Conservation (phyloP, 805 yeast species). For the Scheffersomyces stipitis region DNA sequence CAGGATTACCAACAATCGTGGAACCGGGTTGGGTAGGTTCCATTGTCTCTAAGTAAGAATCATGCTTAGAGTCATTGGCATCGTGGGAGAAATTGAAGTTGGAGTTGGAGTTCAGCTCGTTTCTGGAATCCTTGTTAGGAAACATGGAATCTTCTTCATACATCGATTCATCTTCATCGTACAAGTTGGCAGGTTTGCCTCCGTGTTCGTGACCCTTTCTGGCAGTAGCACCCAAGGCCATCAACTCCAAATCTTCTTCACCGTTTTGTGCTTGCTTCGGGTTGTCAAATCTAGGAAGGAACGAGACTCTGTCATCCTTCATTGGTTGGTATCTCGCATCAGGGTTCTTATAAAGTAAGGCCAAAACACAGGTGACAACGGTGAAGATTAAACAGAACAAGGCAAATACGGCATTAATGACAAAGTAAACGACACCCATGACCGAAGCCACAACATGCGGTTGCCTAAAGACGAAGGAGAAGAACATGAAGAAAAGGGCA, state of each 20-base stretch:
- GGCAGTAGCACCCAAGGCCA: constrained; percentile 70
- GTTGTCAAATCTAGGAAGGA: constrained; percentile 67
- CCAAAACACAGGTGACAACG: constrained; percentile 81
- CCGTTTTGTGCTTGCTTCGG: constrained; percentile 15
- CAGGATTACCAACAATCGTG: constrained; percentile 43
- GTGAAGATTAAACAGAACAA: constrained; percentile 80
- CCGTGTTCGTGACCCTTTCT: constrained; percentile 59
- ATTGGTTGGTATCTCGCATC: constrained; percentile 94
- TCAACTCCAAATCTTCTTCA: constrained; percentile 57
- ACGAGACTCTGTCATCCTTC: constrained; percentile 96
- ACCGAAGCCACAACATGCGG: constrained; percentile 89
- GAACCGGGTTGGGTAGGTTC: constrained; percentile 46
- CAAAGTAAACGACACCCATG: constrained; percentile 86
- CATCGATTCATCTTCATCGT: constrained; percentile 31
- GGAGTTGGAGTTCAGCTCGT: constrained; percentile 10
- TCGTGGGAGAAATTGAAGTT: constrained; percentile 11
- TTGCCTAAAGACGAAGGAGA: constrained; percentile 78
- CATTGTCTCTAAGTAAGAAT: constrained; percentile 25
- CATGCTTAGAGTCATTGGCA: constrained; percentile 20
- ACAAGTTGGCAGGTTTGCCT: constrained; percentile 17
- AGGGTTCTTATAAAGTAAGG: constrained; percentile 85
- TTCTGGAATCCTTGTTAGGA: constrained; percentile 5
- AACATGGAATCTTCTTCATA: constrained; percentile 28
- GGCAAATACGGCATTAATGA: constrained; percentile 87
- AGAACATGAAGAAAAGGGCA: constrained; percentile 84